Evolutionary conservation across 805 yeast species (phyloP).

Genomic region (Kodamaea hsintzibuensis): DNA sequence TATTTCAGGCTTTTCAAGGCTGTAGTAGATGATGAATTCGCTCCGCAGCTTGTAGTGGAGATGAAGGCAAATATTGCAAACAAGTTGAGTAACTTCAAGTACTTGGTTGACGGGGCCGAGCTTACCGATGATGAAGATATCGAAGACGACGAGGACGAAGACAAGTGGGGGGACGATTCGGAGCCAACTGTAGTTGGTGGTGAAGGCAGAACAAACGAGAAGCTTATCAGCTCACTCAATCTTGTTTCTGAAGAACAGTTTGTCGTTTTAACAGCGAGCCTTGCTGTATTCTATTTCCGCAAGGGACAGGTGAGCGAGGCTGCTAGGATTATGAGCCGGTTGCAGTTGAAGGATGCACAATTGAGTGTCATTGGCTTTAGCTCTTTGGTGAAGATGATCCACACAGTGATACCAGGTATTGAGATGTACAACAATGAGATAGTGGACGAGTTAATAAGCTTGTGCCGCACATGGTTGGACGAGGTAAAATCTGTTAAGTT

Average conservation of each 20-base stretch:
- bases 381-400: constrained; percentile 25
- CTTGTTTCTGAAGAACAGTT: constrained; percentile 36
- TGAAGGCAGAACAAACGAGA: background rate
- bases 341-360: constrained; percentile 19
- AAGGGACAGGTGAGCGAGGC: constrained; percentile 20
- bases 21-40: constrained; percentile 15
- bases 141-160: constrained; percentile 11
- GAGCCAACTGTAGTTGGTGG: constrained; percentile 11
- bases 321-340: constrained; percentile 23
- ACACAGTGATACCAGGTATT: constrained; percentile 17
- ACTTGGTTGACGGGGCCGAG: constrained; percentile 27
- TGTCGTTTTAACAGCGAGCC: constrained; percentile 29
- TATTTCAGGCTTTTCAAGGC: constrained; percentile 20
- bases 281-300: constrained; percentile 23
- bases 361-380: constrained; percentile 37
- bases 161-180: constrained; percentile 9
- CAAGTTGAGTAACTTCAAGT: constrained; percentile 22
- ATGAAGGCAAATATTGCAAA: constrained; percentile 13
- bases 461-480: constrained; percentile 32
- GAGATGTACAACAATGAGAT: constrained; percentile 20
- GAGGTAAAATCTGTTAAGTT: constrained; percentile 22
- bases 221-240: constrained; percentile 28
- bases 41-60: constrained; percentile 17
- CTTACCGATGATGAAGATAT: constrained; percentile 30
- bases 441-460: constrained; percentile 29